Conservation (phyloP, 805 yeast species). For the Saccharomycopsis capsularis region DNA sequence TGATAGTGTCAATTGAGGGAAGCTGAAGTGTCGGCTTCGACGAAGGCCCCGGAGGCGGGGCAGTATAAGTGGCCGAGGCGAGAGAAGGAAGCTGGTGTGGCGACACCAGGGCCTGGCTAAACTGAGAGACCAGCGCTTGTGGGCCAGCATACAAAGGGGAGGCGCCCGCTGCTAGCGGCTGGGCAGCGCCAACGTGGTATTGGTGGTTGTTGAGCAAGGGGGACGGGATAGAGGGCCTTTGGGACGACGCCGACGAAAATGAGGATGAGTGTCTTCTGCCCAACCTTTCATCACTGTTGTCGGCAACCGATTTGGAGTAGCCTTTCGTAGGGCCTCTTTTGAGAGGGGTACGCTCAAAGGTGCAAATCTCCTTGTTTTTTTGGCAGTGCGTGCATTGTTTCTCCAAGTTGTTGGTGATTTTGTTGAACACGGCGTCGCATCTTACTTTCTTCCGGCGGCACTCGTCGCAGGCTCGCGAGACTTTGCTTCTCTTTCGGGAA, state of each 20-base stretch:
- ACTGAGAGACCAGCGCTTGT: background rate
- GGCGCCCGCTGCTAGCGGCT: background rate
- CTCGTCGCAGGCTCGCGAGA: conserved; percentile 75
- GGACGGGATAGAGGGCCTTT: background rate
- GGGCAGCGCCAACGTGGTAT: too few relatives aligned
- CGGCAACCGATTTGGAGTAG: conserved; percentile 37
- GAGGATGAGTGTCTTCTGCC: background rate
- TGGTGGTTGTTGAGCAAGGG: background rate
- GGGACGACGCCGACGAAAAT: background rate
- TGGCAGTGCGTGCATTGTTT: conserved; percentile 56
- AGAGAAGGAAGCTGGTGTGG: background rate
- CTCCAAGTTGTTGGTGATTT: conserved; percentile 39
- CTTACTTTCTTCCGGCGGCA: conserved; percentile 68
- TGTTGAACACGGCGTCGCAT: conserved; percentile 55
- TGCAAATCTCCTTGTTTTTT: conserved; percentile 53
- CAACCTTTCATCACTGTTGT: conserved; percentile 1
- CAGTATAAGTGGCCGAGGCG: background rate
- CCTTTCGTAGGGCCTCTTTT: conserved; percentile 81
- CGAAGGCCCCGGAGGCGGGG: conserved; percentile 2
- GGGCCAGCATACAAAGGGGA: background rate
- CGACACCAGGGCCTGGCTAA: background rate
- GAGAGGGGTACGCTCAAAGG: conserved; percentile 64
- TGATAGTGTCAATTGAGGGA: background rate
- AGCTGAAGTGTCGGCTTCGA: conserved; percentile 13
- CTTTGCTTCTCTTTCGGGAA: conserved; percentile 50